Base-by-base conservation (phyloP, 805 yeast species). In the Dipodascopsis uninucleata region DNA sequence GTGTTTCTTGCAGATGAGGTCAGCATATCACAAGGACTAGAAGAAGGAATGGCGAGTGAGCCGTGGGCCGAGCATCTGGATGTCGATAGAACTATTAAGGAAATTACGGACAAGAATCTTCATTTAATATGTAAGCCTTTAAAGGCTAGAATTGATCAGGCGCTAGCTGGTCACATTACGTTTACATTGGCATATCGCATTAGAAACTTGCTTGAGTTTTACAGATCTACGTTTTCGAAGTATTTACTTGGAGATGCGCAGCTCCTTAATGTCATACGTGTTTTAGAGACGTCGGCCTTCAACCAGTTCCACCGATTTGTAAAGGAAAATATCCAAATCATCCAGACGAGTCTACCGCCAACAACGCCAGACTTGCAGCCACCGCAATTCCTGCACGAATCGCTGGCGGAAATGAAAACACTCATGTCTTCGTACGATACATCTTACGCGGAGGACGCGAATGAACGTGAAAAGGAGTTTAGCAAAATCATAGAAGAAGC, bases 381-480 rank as follows among this genome's bases (percentile, higher is more conserved):
- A 3, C 96, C 97, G 0, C 94, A 85, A 48, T 89, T 94, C 88
- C 66, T 85, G 18, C 68, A 75, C 38, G 81, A 77, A n/a, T 79
- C 81, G 54, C 72, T 82, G 37, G 67, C 77, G 0, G 82, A 78
- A 12, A 68, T 83, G 23, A 69, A 81, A 45, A 77, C 78, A 1
- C 63, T 85, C 1, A 72, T 83, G 49, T 79, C 77, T 22, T 61
- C 65, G 28, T 65, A 65, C 39, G 71, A 68, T 37, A 46, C 61
- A 14, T 62, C 69, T 24, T 53, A 60, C 21, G 45, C 54, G 7
- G 42, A 43, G 21, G 43, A 53, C 14, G 43, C 43, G 12, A 47
- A 43, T 22, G 28, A 36, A n/a, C 36, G 47, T 17, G 52, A 56
- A 6, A 31, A 47, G 16, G 52, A 39, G 14, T 39, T 61, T 26